These are phyloP conservation scores for Nelumbo lutea DNA, from an alignment of 164 flowering plant genomes.

Conservation along the genomic window DNA sequence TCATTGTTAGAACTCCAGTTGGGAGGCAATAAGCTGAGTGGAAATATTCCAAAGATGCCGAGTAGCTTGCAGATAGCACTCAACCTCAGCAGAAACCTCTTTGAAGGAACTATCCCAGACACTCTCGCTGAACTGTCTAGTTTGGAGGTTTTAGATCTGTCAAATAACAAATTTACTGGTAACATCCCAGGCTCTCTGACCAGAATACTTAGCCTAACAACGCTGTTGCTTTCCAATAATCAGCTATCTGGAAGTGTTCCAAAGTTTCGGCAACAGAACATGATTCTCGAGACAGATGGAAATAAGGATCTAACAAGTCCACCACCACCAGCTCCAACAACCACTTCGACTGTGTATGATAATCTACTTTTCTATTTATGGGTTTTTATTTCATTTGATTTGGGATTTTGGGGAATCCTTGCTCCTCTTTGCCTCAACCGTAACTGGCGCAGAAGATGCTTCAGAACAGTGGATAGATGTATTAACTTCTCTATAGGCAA, in stretches of 20 bases:
- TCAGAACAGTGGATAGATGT: too few relatives aligned
- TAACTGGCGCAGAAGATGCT: too few relatives aligned
- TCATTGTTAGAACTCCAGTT: conserved; percentile 57
- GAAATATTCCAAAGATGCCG: conserved; percentile 54
- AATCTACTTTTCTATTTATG: too few relatives aligned
- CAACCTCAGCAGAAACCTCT: conserved; percentile 61
- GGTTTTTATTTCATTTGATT: too few relatives aligned
- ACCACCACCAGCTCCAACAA: neutral
- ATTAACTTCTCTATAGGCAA: too few relatives aligned
- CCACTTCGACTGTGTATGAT: neutral
- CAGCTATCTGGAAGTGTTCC: conserved; percentile 54
- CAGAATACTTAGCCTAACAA: conserved; percentile 27
- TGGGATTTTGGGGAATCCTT: too few relatives aligned
- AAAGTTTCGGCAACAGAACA: conserved; percentile 11
- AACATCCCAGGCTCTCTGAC: conserved; percentile 40
- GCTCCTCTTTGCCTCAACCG: too few relatives aligned
- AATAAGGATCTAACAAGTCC: neutral
- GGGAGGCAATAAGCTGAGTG: conserved; percentile 44
- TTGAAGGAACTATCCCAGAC: conserved; percentile 47
- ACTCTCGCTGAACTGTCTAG: conserved; percentile 21
- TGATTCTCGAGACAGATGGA: neutral
- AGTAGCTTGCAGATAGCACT: conserved; percentile 42
- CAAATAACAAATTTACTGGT: conserved; percentile 57
- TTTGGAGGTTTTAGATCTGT: conserved; percentile 65
- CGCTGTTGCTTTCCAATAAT: conserved; percentile 47